These are phyloP conservation scores for Syzygium malaccense DNA, from an alignment of 441 rosid genomes.

Conservation along the genomic window DNA sequence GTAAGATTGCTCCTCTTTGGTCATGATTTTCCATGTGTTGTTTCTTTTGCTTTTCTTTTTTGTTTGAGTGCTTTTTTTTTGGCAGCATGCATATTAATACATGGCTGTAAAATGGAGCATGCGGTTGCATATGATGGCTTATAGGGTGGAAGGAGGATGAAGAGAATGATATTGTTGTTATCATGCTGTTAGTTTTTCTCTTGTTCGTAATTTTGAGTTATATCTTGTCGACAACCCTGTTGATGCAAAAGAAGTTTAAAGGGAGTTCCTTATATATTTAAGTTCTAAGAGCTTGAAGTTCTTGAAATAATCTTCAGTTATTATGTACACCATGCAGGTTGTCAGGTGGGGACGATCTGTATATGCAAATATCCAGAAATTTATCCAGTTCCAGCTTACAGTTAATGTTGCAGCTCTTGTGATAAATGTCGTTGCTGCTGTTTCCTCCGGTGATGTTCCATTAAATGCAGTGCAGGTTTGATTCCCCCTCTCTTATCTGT, in stretches of 20 bases:
- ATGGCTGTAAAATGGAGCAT: background rate
- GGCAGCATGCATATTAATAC: background rate
- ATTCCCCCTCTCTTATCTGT: constrained; percentile 3
- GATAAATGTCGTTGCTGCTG: constrained; percentile 91
- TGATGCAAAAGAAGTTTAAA: background rate
- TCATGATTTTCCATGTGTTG: background rate
- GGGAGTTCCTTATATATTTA: background rate
- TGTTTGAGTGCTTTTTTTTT: background rate
- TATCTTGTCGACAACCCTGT: background rate
- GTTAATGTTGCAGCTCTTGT: constrained; percentile 96
- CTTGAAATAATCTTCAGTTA: background rate
- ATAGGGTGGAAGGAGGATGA: background rate
- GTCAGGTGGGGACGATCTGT: constrained; percentile 99
- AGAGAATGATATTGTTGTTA: background rate
- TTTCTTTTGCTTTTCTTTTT: background rate
- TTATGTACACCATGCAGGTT: constrained; percentile 39
- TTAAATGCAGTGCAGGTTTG: constrained; percentile 94
- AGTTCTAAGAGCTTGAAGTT: background rate
- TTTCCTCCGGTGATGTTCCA: constrained; percentile 94
- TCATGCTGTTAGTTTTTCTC: background rate
- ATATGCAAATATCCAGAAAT: constrained; percentile 97
- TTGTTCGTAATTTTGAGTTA: background rate
- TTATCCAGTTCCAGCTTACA: constrained; percentile 98
- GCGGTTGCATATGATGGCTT: background rate
- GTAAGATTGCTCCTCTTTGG: background rate